These are phyloP conservation scores for Plasmodium knowlesi DNA, from an alignment of 169 alveolate genomes.

Conservation along the genomic window DNA sequence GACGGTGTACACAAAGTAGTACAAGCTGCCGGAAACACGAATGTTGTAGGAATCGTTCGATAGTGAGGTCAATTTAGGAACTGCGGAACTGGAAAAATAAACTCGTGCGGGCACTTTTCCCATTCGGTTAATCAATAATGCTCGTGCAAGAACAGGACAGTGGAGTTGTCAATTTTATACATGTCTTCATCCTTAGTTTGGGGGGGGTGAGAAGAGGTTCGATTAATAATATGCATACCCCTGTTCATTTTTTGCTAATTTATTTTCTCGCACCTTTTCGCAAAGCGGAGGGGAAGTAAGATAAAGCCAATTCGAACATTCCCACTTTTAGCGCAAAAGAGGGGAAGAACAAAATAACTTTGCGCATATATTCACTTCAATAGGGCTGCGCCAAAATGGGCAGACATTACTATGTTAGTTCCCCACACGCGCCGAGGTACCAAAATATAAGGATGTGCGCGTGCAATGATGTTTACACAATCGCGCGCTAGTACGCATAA, in stretches of 20 bases:
- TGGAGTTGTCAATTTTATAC: background rate
- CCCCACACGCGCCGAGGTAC: background rate
- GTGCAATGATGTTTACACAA: background rate
- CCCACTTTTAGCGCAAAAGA: background rate
- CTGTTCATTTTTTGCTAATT: background rate
- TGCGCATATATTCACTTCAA: background rate
- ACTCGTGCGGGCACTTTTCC: background rate
- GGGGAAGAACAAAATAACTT: background rate
- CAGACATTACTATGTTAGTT: background rate
- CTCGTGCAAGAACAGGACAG: background rate
- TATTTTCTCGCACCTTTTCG: background rate
- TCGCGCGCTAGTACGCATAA: background rate
- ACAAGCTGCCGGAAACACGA: background rate
- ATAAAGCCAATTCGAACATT: background rate
- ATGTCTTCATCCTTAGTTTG: background rate
- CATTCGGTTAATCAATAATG: background rate
- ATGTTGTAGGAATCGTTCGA: background rate
- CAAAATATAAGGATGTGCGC: background rate
- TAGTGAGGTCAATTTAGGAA: background rate
- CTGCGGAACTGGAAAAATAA: background rate
- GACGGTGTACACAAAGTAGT: background rate
- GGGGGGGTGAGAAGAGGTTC: background rate
- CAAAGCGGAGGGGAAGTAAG: background rate
- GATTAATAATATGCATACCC: background rate
- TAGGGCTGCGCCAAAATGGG: background rate